Evolutionary conservation across 169 alveolate species (phyloP).

Genomic region (Sarcocystis neurona): DNA sequence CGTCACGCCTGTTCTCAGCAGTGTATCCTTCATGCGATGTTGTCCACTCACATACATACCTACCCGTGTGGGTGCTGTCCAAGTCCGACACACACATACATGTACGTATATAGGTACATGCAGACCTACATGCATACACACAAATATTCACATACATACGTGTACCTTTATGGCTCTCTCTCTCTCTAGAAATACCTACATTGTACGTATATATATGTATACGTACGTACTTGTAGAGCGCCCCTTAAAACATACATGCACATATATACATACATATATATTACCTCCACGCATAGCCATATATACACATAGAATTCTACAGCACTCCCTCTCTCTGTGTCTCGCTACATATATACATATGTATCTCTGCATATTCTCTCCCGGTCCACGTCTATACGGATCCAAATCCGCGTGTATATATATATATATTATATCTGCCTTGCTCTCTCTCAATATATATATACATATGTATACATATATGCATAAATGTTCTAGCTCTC

Average conservation of each 20-base stretch:
- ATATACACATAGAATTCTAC: not conserved
- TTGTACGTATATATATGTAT: too few species aligned
- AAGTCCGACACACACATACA: not conserved
- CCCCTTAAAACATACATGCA: too few species aligned
- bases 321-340: not conserved
- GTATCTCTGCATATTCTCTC: not conserved
- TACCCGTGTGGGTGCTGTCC: too few species aligned
- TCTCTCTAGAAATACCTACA: too few species aligned
- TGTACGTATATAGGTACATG: not conserved
- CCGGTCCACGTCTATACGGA: not conserved
- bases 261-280: not conserved
- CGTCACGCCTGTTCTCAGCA: not conserved
- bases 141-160: not conserved
- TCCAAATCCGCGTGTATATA: not conserved
- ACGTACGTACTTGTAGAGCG: too few species aligned
- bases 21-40: too few species aligned
- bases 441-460: too few species aligned
- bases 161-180: too few species aligned
- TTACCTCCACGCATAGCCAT: not conserved
- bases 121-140: not conserved
- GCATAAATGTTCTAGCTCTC: not conserved
- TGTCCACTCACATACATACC: too few species aligned
- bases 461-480: not conserved
- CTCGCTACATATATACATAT: not conserved
- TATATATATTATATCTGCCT: too few species aligned